These are phyloP conservation scores for Oidium heveae DNA, from an alignment of 2,329 filamentous ascomycete species.

Conservation along the genomic window DNA sequence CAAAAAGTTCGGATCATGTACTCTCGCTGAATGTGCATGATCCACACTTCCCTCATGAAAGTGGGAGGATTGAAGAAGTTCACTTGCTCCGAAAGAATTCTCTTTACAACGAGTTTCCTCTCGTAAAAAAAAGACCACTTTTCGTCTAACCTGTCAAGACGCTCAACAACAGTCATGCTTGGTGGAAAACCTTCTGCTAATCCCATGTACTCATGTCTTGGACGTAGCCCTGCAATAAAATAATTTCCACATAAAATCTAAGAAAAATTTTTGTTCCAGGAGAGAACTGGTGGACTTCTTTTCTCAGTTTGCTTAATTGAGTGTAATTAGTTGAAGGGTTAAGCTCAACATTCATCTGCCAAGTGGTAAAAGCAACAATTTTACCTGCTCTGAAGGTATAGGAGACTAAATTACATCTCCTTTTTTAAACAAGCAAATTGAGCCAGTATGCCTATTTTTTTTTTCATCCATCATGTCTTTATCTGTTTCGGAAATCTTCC, in stretches of 20 bases:
- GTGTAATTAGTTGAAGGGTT: background rate
- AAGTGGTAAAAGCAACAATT: background rate
- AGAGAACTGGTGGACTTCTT: background rate
- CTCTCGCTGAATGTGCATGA: background rate
- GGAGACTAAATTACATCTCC: background rate
- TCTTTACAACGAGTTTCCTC: background rate
- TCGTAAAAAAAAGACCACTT: background rate
- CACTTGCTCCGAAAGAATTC: background rate
- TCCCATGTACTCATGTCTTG: background rate
- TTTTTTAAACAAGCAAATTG: background rate
- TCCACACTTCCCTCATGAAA: background rate
- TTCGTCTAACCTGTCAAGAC: background rate
- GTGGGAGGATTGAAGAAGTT: background rate
- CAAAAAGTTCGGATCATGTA: background rate
- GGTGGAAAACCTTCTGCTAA: conserved; percentile 45
- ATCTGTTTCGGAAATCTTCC: background rate
- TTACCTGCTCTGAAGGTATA: background rate
- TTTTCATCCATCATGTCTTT: background rate
- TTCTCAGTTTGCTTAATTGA: background rate
- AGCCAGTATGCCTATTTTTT: background rate
- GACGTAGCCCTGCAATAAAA: background rate
- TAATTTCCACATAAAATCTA: background rate
- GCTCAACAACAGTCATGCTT: conserved; percentile 36
- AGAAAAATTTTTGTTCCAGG: no score
- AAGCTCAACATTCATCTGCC: background rate